These are phyloP conservation scores for Phylloporus sp. DNA, from an alignment of 1,284 basidiomycete genomes.

Conservation along the genomic window DNA sequence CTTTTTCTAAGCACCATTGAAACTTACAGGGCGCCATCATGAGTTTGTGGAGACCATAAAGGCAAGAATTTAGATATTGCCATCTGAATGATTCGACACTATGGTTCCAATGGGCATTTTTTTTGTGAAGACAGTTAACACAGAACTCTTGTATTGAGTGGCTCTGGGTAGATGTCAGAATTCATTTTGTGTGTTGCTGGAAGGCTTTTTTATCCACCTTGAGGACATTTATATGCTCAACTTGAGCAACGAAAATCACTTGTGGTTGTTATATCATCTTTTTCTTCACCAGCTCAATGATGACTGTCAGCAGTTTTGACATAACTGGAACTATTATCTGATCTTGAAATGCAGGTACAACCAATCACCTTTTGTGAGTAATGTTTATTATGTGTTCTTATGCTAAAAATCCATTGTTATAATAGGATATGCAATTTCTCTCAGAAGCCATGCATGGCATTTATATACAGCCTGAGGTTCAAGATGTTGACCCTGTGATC, in stretches of 20 bases:
- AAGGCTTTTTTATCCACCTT: background rate
- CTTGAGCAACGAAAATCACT: background rate
- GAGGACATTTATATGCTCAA: background rate
- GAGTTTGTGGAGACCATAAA: slow-evolving; percentile 17
- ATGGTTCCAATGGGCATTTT: slow-evolving; percentile 29
- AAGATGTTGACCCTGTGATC: background rate
- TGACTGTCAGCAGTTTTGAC: slow-evolving; percentile 42
- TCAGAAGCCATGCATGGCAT: background rate
- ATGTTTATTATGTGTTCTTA: background rate
- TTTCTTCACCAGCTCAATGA: background rate
- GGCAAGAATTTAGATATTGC: slow-evolving; percentile 33
- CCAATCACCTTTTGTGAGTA: background rate
- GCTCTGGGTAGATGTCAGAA: slow-evolving; percentile 23
- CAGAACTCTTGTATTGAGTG: background rate
- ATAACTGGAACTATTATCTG: slow-evolving; percentile 13
- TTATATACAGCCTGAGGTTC: background rate
- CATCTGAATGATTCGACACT: slow-evolving; percentile 20
- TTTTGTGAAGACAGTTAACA: slow-evolving; percentile 30
- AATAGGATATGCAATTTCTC: background rate
- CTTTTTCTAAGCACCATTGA: slow-evolving; percentile 1
- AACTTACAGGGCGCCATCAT: slow-evolving; percentile 2
- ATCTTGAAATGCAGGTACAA: background rate
- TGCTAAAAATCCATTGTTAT: no score
- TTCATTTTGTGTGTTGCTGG: slow-evolving; percentile 16
- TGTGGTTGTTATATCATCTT: background rate